Conservation (phyloP, 495 filamentous ascomycete genomes). For the Aspergillus taichungensis region DNA sequence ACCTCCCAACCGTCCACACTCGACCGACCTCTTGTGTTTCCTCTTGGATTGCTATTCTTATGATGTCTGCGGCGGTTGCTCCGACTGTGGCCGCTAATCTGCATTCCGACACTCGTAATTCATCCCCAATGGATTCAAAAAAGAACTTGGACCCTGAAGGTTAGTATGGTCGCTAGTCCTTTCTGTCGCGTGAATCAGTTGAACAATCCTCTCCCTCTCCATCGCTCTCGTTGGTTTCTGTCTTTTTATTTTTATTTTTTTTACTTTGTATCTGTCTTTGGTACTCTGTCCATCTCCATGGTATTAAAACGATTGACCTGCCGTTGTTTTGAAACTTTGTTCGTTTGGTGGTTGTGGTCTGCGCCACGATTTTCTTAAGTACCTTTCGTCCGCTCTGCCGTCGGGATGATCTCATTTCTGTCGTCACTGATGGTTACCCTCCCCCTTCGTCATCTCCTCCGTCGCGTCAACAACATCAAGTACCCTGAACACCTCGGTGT, state of each 20-base stretch:
- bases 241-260: conserved; percentile 3
- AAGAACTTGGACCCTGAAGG: conserved; percentile 40
- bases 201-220: not conserved
- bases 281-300: not conserved
- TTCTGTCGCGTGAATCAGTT: conserved; percentile 4
- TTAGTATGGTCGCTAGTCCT: conserved; percentile 18
- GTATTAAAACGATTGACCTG: not conserved
- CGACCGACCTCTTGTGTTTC: conserved; percentile 8
- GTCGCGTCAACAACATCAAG: conserved; percentile 9
- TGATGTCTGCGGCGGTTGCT: conserved; percentile 43
- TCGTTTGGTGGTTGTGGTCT: conserved; percentile 26
- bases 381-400: conserved; percentile 25
- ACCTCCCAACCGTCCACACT: conserved; percentile 8
- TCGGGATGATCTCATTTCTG: conserved; percentile 41
- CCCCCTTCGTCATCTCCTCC: conserved; percentile 17
- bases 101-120: conserved; percentile 18
- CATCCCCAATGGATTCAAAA: conserved; percentile 45
- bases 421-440: conserved; percentile 28
- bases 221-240: not conserved
- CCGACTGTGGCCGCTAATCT: conserved; percentile 29
- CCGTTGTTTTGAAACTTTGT: conserved; percentile 7
- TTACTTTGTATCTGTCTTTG: conserved; percentile 6
- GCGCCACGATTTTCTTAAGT: conserved; percentile 25
- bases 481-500: too few species aligned
- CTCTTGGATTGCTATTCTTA: conserved; percentile 10